Base-by-base conservation (phyloP, 164 flowering plant species). In the Macadamia tetraphylla region DNA sequence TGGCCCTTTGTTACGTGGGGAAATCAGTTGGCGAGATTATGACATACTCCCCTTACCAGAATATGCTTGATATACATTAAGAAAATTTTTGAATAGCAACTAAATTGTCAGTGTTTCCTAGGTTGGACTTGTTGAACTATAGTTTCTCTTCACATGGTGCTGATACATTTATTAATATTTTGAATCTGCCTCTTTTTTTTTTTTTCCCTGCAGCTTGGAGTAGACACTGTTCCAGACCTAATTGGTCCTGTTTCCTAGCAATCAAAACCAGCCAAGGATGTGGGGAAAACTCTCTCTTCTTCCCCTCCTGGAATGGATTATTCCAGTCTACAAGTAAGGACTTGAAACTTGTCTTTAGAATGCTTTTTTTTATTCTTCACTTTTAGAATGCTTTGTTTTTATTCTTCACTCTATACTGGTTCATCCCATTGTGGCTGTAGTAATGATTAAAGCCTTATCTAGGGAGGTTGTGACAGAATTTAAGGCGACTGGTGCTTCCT, bases 401-500 rank as follows among this genome's bases (percentile, higher is more conserved):
- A 17, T 13, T 60, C 13, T 13, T 9, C 48, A 43, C 23, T 43
- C 48, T 46, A 23, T 23, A 1, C 51, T 9, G 43, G 49, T 9
- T 15, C 3, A 29, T 49, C 31, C 17, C 2, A 15, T 44, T 31
- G 40, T 35, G 15, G 29, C 23, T 60, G 10, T 43, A 40, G 17
- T 65, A 44, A 53, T 63, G 44, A 14, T 9, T 5, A 23, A 67
- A 63, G 23, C 17, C 10, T 5, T 35, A 2, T 55, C 15, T 72
- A 75, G 75, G 87, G 92, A 90, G 78, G 98, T 90, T 73, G 69
- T 89, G 29, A 67, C 86, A 73, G 96, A 92, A 68, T 78, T 92
- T 11, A 90, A 92, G 82, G 87, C 84, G 44, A 92, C 95, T 70
- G 98, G 98, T 76, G 96, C 98, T 60, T 60, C 89, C n/a, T 86